These are phyloP conservation scores for Psilocybe azurescens DNA, from an alignment of 768 basidiomycete genomes.

Conservation along the genomic window DNA sequence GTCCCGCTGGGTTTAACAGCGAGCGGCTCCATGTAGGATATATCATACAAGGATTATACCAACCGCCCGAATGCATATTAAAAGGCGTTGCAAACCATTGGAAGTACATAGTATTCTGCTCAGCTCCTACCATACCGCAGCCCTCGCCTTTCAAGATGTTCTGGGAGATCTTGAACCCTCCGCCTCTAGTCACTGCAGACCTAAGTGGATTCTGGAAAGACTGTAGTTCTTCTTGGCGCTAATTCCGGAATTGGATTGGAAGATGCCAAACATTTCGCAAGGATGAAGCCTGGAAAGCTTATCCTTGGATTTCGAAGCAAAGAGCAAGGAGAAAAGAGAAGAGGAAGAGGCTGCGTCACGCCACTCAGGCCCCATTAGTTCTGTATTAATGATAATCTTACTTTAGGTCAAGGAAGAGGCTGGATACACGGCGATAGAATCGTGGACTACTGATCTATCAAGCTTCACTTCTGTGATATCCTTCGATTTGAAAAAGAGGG, in stretches of 20 bases:
- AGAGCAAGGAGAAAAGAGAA: slow-evolving; percentile 37
- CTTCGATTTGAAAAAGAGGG: slow-evolving; percentile 40
- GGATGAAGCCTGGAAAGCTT: slow-evolving; percentile 44
- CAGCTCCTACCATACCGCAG: background rate
- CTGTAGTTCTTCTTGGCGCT: slow-evolving; percentile 53
- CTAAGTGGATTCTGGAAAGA: slow-evolving; percentile 49
- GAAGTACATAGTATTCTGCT: background rate
- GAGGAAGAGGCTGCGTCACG: slow-evolving; percentile 37
- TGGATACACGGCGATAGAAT: slow-evolving; percentile 37
- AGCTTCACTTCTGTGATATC: slow-evolving; percentile 44
- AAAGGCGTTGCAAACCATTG: background rate
- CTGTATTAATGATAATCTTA: background rate
- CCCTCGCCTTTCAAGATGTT: slow-evolving; percentile 18
- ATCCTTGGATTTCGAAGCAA: slow-evolving; percentile 43
- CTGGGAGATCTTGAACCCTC: slow-evolving; percentile 14
- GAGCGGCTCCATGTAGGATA: too few species aligned
- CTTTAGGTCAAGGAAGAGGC: slow-evolving; percentile 27
- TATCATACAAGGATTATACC: too few species aligned
- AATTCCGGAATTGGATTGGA: slow-evolving; percentile 58
- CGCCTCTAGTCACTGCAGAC: slow-evolving; percentile 36
- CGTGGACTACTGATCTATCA: slow-evolving; percentile 47
- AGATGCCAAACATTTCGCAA: slow-evolving; percentile 48
- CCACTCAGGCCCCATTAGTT: background rate
- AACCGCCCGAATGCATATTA: too few species aligned
- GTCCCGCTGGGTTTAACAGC: too few species aligned